phyloP scores from a whole-genome alignment of 129 eudicot genomes.

The Lactuca saligna region DNA sequence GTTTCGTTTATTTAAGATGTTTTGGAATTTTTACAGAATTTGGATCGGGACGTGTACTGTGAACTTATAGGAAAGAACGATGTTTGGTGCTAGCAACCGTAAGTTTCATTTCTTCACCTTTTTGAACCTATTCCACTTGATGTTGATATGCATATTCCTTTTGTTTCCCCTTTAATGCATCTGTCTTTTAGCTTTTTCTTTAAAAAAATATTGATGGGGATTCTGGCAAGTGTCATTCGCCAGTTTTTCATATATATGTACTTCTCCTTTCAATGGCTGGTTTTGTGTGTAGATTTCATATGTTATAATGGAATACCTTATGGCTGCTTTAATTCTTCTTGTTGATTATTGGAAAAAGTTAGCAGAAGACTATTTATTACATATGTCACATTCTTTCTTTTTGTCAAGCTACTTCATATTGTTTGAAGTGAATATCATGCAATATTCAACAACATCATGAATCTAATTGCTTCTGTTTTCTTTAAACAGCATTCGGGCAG shows the following conservation, averaged over 20 bases:
- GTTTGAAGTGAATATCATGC: not conserved
- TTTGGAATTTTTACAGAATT: slow-evolving; percentile 17
- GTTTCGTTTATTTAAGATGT: slow-evolving; percentile 12
- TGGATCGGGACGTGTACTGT: slow-evolving; percentile 21
- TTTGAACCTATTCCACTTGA: not conserved
- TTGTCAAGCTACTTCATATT: not conserved
- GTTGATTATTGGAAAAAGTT: not conserved
- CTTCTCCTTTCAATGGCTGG: not conserved
- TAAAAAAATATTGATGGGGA: not conserved
- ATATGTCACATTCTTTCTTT: not conserved
- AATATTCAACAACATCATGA: not conserved
- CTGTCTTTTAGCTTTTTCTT: not conserved
- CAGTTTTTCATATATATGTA: not conserved
- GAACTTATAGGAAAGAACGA: slow-evolving; percentile 25
- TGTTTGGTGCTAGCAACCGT: slow-evolving; percentile 34
- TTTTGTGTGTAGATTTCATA: not conserved
- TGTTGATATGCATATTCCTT: not conserved
- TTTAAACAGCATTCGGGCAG: slow-evolving; percentile 84
- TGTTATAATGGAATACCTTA: not conserved
- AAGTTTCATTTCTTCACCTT: not conserved
- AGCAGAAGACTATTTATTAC: not conserved
- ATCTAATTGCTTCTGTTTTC: slow-evolving; percentile 13
- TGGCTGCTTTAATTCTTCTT: slow-evolving; percentile 3
- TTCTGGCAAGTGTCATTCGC: not conserved
- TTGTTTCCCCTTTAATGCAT: not conserved